Conservation (phyloP, 257 asterid species). For the Solanum piurae region DNA sequence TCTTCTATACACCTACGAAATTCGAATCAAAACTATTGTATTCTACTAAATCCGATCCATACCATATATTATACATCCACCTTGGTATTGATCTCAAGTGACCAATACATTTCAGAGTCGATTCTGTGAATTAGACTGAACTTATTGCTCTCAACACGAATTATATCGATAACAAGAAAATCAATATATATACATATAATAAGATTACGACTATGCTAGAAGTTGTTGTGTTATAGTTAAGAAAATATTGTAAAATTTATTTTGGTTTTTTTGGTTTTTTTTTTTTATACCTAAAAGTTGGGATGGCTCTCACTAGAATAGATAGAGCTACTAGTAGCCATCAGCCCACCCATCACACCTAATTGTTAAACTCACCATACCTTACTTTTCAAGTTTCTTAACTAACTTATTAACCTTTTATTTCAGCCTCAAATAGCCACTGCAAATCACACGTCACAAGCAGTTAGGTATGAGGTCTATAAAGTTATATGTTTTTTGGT, state of each 20-base stretch:
- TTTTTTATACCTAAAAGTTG: not conserved
- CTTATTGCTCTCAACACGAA: not conserved
- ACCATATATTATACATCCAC: not conserved
- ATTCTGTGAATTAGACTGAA: not conserved
- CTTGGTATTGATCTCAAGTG: not conserved
- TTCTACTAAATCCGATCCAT: not conserved
- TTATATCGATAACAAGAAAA: not conserved
- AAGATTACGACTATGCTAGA: not conserved
- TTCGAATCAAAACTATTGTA: not conserved
- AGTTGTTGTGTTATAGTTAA: not conserved
- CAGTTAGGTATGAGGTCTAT: constrained; percentile 2
- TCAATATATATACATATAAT: not conserved
- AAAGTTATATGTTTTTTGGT: not conserved
- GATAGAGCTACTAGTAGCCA: constrained; percentile 12
- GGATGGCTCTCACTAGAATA: not conserved
- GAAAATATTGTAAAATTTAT: not conserved
- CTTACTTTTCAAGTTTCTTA: constrained; percentile 22
- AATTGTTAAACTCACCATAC: constrained; percentile 17
- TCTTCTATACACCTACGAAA: not conserved
- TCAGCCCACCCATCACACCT: constrained; percentile 33
- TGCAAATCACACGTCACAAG: constrained; percentile 15
- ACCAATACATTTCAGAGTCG: not conserved
- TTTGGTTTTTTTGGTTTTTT: not conserved
- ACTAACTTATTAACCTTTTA: constrained; percentile 10
- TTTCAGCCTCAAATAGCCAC: constrained; percentile 10